Conservation (phyloP, 805 yeast species). For the Pichia nakasei region DNA sequence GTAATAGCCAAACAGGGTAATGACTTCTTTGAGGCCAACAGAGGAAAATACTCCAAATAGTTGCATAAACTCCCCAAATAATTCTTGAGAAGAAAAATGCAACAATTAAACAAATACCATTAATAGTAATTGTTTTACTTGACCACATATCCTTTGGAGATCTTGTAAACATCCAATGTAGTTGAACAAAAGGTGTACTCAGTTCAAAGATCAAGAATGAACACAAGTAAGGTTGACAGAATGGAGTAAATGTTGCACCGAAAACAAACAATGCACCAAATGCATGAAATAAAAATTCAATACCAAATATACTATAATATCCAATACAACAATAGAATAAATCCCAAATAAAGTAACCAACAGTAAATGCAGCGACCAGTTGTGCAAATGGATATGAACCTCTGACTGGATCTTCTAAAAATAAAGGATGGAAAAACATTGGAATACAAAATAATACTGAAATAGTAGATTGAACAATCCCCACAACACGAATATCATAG, state of each 20-base stretch:
- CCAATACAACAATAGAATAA: conserved; percentile 50
- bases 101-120: conserved; percentile 61
- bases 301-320: conserved; percentile 63
- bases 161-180: conserved; percentile 84
- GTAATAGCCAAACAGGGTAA: conserved; percentile 40
- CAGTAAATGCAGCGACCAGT: conserved; percentile 59
- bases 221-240: conserved; percentile 73
- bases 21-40: conserved; percentile 33
- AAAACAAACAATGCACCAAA: conserved; percentile 73
- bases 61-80: conserved; percentile 80
- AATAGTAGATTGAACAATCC: conserved; percentile 72
- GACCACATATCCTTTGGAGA: conserved; percentile 63
- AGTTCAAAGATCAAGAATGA: conserved; percentile 78
- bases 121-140: conserved; percentile 42
- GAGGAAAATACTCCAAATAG: conserved; percentile 40
- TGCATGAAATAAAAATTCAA: conserved; percentile 79
- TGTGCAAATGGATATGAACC: conserved; percentile 73
- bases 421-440: conserved; percentile 48
- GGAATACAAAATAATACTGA: conserved; percentile 57
- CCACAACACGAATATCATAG: conserved; percentile 85
- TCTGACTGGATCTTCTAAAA: conserved; percentile 43
- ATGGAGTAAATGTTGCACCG: conserved; percentile 54
- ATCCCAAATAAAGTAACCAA: conserved; percentile 94
- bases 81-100: conserved; percentile 75
- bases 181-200: conserved; percentile 89